Evolutionary conservation across 2,329 filamentous ascomycete genomes (phyloP).

Genomic region (Ascochyta viciae-villosae): DNA sequence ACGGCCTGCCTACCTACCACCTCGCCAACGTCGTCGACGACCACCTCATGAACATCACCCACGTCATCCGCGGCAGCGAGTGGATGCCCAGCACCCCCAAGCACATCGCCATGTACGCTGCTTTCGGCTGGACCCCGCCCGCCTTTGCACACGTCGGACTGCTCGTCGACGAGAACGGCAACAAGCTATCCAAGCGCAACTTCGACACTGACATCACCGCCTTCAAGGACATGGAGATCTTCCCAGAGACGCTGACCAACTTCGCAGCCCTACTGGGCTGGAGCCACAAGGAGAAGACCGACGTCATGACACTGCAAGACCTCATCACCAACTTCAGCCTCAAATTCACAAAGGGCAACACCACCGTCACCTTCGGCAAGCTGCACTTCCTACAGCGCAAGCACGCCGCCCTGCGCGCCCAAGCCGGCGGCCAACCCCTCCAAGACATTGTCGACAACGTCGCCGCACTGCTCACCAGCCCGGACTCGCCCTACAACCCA

Average conservation of each 20-base stretch:
- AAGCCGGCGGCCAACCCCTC: conserved; percentile 53
- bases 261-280: conserved; percentile 88
- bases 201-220: conserved; percentile 66
- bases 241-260: conserved; percentile 73
- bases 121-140: conserved; percentile 58
- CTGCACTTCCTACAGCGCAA: conserved; percentile 78
- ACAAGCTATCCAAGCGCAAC: conserved; percentile 80
- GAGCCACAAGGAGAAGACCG: conserved; percentile 72
- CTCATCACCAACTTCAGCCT: conserved; percentile 79
- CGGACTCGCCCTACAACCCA: conserved; percentile 31
- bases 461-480: conserved; percentile 37
- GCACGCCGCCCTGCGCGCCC: conserved; percentile 63
- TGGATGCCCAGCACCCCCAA: conserved; percentile 95
- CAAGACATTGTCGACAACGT: conserved; percentile 48
- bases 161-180: conserved; percentile 55
- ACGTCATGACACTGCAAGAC: conserved; percentile 74
- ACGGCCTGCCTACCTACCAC: conserved; percentile 94
- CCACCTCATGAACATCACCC: conserved; percentile 92
- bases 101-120: conserved; percentile 64
- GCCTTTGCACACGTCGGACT: conserved; percentile 59
- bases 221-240: conserved; percentile 65
- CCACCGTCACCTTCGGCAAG: conserved; percentile 81
- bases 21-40: conserved; percentile 98
- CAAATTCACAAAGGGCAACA: conserved; percentile 90
- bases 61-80: conserved; percentile 93